phyloP scores from a whole-genome alignment of 2,329 filamentous ascomycete species.

The Sporothrix pseudoabietina region DNA sequence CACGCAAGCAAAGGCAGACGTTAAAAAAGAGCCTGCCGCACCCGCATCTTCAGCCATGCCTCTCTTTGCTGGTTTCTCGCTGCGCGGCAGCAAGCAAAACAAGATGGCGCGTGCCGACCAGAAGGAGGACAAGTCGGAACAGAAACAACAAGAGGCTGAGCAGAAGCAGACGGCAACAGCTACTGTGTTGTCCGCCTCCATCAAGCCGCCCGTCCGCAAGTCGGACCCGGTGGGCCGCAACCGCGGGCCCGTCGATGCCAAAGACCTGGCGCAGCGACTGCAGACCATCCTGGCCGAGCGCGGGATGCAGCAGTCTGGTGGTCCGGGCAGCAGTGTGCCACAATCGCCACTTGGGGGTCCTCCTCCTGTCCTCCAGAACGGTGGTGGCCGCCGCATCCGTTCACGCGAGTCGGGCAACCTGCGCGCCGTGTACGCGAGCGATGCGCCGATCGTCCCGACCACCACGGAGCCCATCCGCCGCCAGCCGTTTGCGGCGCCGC shows the following conservation, averaged over 20 bases:
- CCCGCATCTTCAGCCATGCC: not conserved
- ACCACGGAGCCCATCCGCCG: not conserved
- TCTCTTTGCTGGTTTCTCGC: slow-evolving; percentile 5
- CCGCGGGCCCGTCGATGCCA: slow-evolving; percentile 50
- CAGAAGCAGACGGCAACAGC: not conserved
- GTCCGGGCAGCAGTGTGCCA: not conserved
- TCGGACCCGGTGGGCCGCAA: not conserved
- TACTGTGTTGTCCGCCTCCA: not conserved
- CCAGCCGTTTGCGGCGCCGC: slow-evolving; percentile 20
- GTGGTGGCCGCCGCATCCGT: not conserved
- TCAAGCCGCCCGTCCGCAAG: slow-evolving; percentile 4
- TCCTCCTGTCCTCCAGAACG: too few species aligned
- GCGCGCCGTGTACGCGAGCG: slow-evolving; percentile 15
- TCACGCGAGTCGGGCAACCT: slow-evolving; percentile 23
- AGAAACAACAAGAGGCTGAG: not conserved
- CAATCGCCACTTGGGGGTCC: too few species aligned
- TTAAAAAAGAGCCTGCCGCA: not conserved
- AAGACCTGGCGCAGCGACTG: slow-evolving; percentile 58
- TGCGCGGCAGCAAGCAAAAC: slow-evolving; percentile 12
- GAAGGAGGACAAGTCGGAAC: not conserved
- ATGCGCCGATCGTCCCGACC: not conserved
- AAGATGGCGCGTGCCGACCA: not conserved
- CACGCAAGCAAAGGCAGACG: not conserved
- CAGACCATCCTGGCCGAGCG: slow-evolving; percentile 55
- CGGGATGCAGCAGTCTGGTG: slow-evolving; percentile 38